These are phyloP conservation scores for Raphanus sativus DNA, from an alignment of 345 rosid genomes.

Conservation along the genomic window DNA sequence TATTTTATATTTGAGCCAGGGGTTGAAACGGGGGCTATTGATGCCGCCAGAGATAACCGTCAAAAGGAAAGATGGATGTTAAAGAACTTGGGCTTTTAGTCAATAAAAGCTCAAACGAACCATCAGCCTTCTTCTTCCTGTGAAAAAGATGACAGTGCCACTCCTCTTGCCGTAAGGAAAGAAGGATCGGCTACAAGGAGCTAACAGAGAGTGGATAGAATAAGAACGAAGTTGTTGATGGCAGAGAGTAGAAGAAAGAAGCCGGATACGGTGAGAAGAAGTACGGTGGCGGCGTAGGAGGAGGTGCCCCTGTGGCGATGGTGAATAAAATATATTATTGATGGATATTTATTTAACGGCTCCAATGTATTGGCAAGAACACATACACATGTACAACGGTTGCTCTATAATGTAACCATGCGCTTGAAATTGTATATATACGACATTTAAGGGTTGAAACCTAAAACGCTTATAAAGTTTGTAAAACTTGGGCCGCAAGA, in stretches of 20 bases:
- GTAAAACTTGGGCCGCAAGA: neutral
- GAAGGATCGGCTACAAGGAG: neutral
- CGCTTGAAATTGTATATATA: too few relatives aligned
- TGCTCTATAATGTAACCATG: too few relatives aligned
- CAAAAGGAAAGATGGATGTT: conserved; percentile 71
- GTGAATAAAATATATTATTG: conserved; percentile 52
- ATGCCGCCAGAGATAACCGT: conserved; percentile 73
- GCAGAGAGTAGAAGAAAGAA: conserved; percentile 39
- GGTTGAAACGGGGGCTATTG: conserved; percentile 47
- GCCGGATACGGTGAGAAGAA: conserved; percentile 25
- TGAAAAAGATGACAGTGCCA: conserved; percentile 51
- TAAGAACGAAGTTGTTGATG: conserved; percentile 26
- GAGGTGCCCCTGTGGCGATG: conserved; percentile 25
- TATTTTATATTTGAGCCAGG: conserved; percentile 43
- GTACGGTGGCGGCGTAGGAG: conserved; percentile 30
- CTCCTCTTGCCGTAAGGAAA: conserved; percentile 17
- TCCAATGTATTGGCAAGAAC: too few relatives aligned
- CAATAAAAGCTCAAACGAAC: conserved; percentile 15
- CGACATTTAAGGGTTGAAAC: too few relatives aligned
- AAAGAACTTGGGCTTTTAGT: conserved; percentile 56
- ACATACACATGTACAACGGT: too few relatives aligned
- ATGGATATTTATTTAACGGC: too few relatives aligned
- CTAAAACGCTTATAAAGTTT: neutral
- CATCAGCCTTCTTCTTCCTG: conserved; percentile 58
- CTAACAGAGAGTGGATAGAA: conserved; percentile 51